phyloP scores from a whole-genome alignment of 192 early-diverging fungal genomes.

The Obelidium mucronatum region DNA sequence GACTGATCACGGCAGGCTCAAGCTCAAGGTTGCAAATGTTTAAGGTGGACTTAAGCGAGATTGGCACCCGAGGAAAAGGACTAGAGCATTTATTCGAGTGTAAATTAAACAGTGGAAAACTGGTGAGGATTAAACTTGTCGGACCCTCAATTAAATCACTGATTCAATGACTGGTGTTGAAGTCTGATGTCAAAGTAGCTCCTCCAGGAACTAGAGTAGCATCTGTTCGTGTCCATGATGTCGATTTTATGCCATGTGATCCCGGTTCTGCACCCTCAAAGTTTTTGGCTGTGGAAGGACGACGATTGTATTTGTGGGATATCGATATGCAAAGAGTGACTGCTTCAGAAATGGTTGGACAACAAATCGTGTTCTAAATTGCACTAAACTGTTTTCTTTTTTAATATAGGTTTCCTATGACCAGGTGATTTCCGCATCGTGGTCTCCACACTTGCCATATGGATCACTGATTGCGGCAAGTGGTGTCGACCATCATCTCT shows the following conservation, averaged over 20 bases:
- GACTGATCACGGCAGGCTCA: conserved; percentile 47
- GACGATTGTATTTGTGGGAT: conserved; percentile 45
- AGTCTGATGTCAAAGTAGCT: conserved; percentile 36
- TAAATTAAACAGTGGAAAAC: conserved; percentile 24
- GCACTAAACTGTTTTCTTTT: background rate
- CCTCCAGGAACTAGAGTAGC: conserved; percentile 44
- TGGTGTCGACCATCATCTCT: conserved; percentile 49
- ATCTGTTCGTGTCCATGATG: conserved; percentile 41
- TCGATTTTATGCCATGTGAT: conserved; percentile 47
- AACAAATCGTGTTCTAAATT: background rate
- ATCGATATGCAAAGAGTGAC: conserved; percentile 38
- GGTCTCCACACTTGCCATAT: conserved; percentile 52
- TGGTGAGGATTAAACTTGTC: conserved; percentile 15
- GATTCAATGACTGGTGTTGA: background rate
- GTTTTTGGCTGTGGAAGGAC: conserved; percentile 48
- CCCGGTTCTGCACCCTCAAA: background rate
- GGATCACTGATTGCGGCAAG: conserved; percentile 42
- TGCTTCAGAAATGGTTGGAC: conserved; percentile 41
- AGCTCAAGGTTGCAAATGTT: conserved; percentile 53
- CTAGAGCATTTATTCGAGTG: conserved; percentile 41
- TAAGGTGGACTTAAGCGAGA: conserved; percentile 41
- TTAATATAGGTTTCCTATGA: conserved; percentile 39
- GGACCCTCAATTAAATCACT: background rate
- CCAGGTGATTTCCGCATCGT: conserved; percentile 43
- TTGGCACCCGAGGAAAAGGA: conserved; percentile 43